Percentiles rank a stretch among this genome's conserved stretches.
phyloP scores from a whole-genome alignment of 2,329 filamentous ascomycete species.

The Septoria linicola region DNA sequence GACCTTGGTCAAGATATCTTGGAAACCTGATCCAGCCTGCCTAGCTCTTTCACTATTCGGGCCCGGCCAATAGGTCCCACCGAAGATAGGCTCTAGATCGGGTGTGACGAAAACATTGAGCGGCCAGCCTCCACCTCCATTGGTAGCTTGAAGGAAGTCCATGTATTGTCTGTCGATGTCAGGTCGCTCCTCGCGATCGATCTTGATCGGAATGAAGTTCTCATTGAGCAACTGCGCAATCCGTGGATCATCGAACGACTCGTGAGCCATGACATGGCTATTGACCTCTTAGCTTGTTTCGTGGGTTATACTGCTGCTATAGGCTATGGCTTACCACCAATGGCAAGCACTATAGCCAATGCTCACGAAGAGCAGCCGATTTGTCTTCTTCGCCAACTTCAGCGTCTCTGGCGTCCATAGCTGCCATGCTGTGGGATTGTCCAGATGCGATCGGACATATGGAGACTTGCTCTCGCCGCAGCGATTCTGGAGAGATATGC shows the following conservation, averaged over 20 bases:
- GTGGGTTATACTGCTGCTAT: background rate
- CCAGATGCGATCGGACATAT: constrained; percentile 70
- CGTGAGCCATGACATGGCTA: constrained; percentile 80
- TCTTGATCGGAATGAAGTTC: constrained; percentile 84
- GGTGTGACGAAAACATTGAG: constrained; percentile 96
- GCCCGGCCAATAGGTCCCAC: constrained; percentile 92
- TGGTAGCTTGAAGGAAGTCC: constrained; percentile 96
- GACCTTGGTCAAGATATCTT: constrained; percentile 80
- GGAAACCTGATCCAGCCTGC: constrained; percentile 68
- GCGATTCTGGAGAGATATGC: constrained; percentile 49
- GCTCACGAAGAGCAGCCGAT: constrained; percentile 88
- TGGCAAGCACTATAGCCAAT: constrained; percentile 96
- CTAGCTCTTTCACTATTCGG: constrained; percentile 58
- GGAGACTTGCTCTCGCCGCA: constrained; percentile 63
- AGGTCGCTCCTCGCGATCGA: constrained; percentile 90
- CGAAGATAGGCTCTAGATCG: constrained; percentile 88
- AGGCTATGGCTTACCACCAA: constrained; percentile 51
- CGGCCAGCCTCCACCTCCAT: constrained; percentile 87
- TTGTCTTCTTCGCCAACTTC: constrained; percentile 72
- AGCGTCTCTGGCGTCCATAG: constrained; percentile 76
- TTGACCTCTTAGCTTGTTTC: constrained; percentile 34
- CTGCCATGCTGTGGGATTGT: constrained; percentile 90
- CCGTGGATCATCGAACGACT: constrained; percentile 82
- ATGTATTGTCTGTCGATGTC: constrained; percentile 96
- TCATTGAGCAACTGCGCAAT: constrained; percentile 81